phyloP scores from a whole-genome alignment of 2,329 filamentous ascomycete genomes.

The Phyllosticta paracitricarpa region DNA sequence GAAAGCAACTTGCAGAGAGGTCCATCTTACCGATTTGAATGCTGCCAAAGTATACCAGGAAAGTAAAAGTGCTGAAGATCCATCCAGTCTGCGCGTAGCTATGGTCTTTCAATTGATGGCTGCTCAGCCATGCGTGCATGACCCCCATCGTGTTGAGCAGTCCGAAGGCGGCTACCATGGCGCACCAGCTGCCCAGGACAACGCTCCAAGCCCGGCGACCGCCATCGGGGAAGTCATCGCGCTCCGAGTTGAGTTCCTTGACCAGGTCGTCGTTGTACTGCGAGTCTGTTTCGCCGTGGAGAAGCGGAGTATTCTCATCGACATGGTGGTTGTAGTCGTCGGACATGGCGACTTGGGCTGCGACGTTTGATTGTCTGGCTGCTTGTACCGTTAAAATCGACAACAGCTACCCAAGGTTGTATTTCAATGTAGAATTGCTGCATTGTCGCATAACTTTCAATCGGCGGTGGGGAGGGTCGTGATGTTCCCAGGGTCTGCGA shows the following conservation, averaged over 20 bases:
- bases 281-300: background rate
- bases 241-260: slow-evolving; percentile 4
- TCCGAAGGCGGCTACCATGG: slow-evolving; percentile 32
- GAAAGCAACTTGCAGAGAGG: background rate
- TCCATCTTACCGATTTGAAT: slow-evolving; percentile 20
- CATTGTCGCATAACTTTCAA: background rate
- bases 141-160: slow-evolving; percentile 31
- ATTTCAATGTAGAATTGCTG: background rate
- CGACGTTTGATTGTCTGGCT: background rate
- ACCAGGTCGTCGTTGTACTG: background rate
- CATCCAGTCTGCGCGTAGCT: slow-evolving; percentile 29
- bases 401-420: background rate
- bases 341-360: background rate
- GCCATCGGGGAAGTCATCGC: slow-evolving; percentile 28
- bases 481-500: slow-evolving; percentile 6
- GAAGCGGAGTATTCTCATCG: slow-evolving; percentile 3
- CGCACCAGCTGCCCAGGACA: slow-evolving; percentile 32
- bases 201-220: slow-evolving; percentile 34
- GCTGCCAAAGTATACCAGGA: slow-evolving; percentile 29
- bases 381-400: background rate
- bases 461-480: background rate
- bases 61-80: slow-evolving; percentile 33
- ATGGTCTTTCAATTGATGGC: slow-evolving; percentile 27
- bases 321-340: background rate
- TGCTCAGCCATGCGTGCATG: slow-evolving; percentile 30